A percentile compares a stretch with the other conserved stretches of the same genome.
Conservation (phyloP, 2,329 filamentous ascomycete genomes). For the Penicillium paneum region DNA sequence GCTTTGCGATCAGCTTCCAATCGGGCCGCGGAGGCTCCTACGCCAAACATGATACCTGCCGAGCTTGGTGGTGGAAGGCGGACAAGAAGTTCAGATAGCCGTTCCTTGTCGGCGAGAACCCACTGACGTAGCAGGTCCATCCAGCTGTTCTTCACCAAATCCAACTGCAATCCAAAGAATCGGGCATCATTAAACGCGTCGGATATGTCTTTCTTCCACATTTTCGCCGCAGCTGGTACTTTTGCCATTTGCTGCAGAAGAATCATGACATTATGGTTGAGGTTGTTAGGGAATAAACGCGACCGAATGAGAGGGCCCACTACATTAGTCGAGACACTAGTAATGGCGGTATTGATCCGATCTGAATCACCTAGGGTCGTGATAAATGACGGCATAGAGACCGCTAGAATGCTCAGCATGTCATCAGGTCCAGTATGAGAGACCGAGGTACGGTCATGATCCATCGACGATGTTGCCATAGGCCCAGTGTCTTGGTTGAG, state of each 20-base stretch:
- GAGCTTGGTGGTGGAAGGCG: conserved; percentile 82
- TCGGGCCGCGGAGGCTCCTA: conserved; percentile 87
- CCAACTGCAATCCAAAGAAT: conserved; percentile 71
- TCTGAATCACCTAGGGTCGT: conserved; percentile 84
- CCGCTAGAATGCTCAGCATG: conserved; percentile 73
- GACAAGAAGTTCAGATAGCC: conserved; percentile 73
- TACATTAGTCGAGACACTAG: conserved; percentile 77
- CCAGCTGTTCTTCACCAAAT: conserved; percentile 71
- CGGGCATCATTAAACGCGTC: conserved; percentile 88
- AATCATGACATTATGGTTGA: conserved; percentile 67
- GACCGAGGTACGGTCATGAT: conserved; percentile 39
- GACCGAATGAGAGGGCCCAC: conserved; percentile 78
- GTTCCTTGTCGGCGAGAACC: conserved; percentile 81
- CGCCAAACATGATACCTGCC: conserved; percentile 97
- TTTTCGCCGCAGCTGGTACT: conserved; percentile 75
- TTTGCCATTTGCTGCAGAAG: conserved; percentile 75
- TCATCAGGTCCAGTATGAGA: conserved; percentile 61
- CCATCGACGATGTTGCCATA: conserved; percentile 40
- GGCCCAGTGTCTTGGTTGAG: conserved; percentile 59
- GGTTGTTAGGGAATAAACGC: conserved; percentile 80
- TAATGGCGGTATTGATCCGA: conserved; percentile 72
- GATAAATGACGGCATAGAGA: conserved; percentile 74
- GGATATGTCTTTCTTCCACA: conserved; percentile 86
- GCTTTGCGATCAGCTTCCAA: conserved; percentile 93
- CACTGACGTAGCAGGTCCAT: conserved; percentile 80